These are phyloP conservation scores for Xerocomus nothofagi DNA, from an alignment of 1,284 basidiomycete genomes.

Conservation along the genomic window DNA sequence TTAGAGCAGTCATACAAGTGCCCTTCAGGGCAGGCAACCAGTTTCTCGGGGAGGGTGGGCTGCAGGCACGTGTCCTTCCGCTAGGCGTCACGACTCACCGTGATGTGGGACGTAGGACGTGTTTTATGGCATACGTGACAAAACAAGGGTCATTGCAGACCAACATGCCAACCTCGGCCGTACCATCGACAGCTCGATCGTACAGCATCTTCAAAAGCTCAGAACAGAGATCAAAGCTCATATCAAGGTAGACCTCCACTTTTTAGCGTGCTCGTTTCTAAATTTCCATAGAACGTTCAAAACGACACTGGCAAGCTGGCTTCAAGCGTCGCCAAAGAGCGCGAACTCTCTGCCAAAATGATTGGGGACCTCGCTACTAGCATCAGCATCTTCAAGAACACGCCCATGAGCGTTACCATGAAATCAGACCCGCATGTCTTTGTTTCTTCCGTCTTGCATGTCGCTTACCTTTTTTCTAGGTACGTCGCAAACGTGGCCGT, in stretches of 20 bases:
- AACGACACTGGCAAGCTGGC: constrained; percentile 97
- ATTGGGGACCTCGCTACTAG: constrained; percentile 88
- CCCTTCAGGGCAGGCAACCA: constrained; percentile 96
- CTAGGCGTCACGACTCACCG: neutral
- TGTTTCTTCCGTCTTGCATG: neutral
- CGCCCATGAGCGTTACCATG: constrained; percentile 83
- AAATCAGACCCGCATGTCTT: constrained; percentile 83
- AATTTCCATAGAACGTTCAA: constrained; percentile 79
- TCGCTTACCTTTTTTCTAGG: constrained; percentile 32
- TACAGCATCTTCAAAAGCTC: constrained; percentile 96
- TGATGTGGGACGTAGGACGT: constrained; percentile 64
- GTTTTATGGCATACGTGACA: constrained; percentile 92
- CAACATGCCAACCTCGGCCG: constrained; percentile 96
- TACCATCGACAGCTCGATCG: constrained; percentile 96
- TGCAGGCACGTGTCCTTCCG: constrained; percentile 54
- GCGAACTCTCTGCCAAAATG: constrained; percentile 85
- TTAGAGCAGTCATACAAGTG: constrained; percentile 97
- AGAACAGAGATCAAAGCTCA: constrained; percentile 96
- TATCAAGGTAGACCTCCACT: constrained; percentile 67
- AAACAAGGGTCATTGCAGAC: constrained; percentile 92
- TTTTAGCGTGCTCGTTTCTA: neutral
- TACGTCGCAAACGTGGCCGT: constrained; percentile 81
- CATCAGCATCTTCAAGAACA: constrained; percentile 93
- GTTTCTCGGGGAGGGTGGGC: constrained; percentile 90
- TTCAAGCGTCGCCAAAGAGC: constrained; percentile 89